phyloP scores from a whole-genome alignment of 139 green algal species.

The Chlorella sp. region DNA sequence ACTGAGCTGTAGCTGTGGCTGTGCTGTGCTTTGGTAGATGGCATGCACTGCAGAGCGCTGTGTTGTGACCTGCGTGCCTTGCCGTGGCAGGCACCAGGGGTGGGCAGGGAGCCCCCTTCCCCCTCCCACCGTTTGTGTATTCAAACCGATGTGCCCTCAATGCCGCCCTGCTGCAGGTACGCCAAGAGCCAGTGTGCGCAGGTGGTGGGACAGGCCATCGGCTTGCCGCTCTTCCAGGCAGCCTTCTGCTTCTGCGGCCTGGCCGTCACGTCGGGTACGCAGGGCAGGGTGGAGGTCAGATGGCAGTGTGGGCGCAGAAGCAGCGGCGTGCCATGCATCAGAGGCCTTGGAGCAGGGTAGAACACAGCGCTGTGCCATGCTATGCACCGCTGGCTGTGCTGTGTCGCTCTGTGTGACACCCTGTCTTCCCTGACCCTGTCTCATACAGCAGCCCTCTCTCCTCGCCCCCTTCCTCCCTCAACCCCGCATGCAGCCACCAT shows the following conservation, averaged over 20 bases:
- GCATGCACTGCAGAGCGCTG: too few relatives aligned
- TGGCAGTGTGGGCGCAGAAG: neutral
- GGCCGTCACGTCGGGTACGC: conserved; percentile 68
- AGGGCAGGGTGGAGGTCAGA: too few relatives aligned
- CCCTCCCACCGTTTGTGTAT: too few relatives aligned
- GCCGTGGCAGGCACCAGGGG: too few relatives aligned
- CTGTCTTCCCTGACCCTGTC: neutral
- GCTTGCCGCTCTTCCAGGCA: conserved; percentile 83
- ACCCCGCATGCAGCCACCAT: conserved; percentile 54
- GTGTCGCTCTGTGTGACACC: neutral
- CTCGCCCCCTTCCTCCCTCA: too few relatives aligned
- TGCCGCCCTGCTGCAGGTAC: conserved; percentile 30
- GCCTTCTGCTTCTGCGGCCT: conserved; percentile 81
- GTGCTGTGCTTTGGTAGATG: neutral
- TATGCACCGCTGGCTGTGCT: neutral
- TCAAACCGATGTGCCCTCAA: neutral
- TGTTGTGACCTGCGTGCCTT: too few relatives aligned
- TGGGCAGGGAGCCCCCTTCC: too few relatives aligned
- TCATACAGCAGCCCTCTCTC: too few relatives aligned
- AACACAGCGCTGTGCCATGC: too few relatives aligned
- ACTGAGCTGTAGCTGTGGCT: neutral
- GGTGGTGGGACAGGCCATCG: conserved; percentile 75
- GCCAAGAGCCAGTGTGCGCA: conserved; percentile 69
- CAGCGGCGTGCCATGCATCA: neutral
- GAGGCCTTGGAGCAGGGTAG: neutral